Percentiles rank a stretch among this genome's conserved stretches.
phyloP scores from a whole-genome alignment of 441 rosid genomes.

The Theobroma grandiflorum region DNA sequence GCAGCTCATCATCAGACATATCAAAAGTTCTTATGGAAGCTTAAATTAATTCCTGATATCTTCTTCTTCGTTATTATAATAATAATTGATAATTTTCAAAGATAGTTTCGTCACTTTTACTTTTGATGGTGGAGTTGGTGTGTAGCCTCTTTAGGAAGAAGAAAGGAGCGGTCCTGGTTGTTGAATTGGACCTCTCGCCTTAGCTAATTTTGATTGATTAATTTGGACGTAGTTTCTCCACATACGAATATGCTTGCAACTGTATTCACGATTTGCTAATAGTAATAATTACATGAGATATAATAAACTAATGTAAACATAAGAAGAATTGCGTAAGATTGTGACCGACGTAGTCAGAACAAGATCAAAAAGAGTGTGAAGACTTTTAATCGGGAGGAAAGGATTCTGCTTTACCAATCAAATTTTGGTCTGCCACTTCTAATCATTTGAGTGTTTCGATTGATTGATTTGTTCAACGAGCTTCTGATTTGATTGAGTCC shows the following conservation, averaged over 20 bases:
- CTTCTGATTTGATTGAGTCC: neutral
- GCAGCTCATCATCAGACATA: neutral
- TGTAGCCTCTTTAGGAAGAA: constrained; percentile 11
- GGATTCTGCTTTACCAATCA: neutral
- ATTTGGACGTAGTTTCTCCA: neutral
- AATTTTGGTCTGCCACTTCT: constrained; percentile 2
- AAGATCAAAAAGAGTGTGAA: neutral
- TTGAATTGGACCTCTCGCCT: constrained; percentile 19
- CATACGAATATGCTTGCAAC: too few relatives aligned
- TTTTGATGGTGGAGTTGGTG: constrained; percentile 33
- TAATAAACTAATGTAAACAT: neutral
- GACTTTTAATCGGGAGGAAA: neutral
- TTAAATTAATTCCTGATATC: neutral
- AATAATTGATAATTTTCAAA: neutral
- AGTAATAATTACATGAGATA: too few relatives aligned
- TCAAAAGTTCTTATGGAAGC: neutral
- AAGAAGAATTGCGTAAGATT: neutral
- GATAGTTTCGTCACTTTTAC: constrained; percentile 18
- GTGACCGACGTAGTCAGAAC: neutral
- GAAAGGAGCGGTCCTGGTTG: constrained; percentile 21
- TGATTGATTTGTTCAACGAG: neutral
- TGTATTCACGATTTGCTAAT: too few relatives aligned
- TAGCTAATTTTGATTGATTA: neutral
- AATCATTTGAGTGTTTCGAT: neutral
- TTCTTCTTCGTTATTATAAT: neutral